Evolutionary conservation across 495 filamentous ascomycete species (phyloP), one percentile per base, ranked within the genome.

Genomic region (Penicillium waksmanii): DNA sequence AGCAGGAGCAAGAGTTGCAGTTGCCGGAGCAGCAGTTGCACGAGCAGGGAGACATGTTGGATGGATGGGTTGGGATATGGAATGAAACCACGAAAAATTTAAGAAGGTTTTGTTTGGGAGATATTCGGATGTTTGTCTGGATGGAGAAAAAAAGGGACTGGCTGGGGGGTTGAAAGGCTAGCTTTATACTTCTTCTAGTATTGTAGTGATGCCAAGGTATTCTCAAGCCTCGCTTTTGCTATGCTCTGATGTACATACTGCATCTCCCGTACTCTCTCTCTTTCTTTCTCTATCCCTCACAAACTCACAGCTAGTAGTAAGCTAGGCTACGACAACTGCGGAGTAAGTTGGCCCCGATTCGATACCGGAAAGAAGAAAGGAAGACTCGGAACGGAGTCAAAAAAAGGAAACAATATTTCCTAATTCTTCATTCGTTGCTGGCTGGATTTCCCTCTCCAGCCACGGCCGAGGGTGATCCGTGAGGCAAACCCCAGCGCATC

Each of bases 11-110:
- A 42, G 70, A 70, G 58, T 63, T 72, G 74, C 77, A 78, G 56
- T 72, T 60, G 65, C 74, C 70, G 63, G 67, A 64, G 76, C 76
- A 78, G 72, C 72, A 77, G 74, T 70, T 76, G 73, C 77, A 80
- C 55, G 65, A 50, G 72, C 76, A 78, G 73, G 76, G 74, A 71
- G 65, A 68, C 77, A 80, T 80, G 54, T 52, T 77, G 68, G 64
- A 5, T 60, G 51, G 53, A 51, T 43, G 54, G 50, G 58, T 56
- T 62, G 54, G 56, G 63, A 53, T 58, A 60, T 60, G 53, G 54
- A 57, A 59, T 62, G 38, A 46, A 43, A 31, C 51, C 18, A 21
- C 46, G 23, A 51, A 44, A 12, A 18, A 25, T 34, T 60, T 54
- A 31, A 52, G 46, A 54, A 60, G 50, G 55, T 9, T 50, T 58